Evolutionary conservation across 2,329 filamentous ascomycete species (phyloP), one percentile per base, ranked within the genome.

Genomic region (Paracoccidioides brasiliensis): DNA sequence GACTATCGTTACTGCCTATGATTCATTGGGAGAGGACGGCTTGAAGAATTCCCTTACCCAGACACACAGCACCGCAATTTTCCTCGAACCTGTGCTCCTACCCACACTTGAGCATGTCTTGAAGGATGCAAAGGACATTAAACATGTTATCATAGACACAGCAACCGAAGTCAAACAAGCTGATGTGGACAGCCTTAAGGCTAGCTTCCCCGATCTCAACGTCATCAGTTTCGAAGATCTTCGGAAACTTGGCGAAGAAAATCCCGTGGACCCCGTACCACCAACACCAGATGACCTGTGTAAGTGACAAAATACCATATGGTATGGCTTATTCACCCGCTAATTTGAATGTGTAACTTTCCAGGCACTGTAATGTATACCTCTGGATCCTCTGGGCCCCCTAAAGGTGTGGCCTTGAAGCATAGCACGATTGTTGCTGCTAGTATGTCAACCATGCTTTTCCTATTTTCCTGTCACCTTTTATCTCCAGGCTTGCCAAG

Each of bases 351-450:
- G 30, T 49, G 45, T 37, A 37, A 37, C 14, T 49, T 37, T 37
- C 14, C 30, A 49, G 90, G 84, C 70, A 94, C 89, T 69, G 78
- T 81, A 67, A 81, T 80, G 78, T 80, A 80, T 70, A 95, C 90
- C 0, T 95, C 89, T 45, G 90, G 89, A 28, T 90, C 87, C 14
- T 93, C 88, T 0, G 89, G 89, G 42, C 78, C 85, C 12, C 89
- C 89, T 56, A 95, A 95, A 74, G 89, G 89, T 63, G 89, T 88
- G 41, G 80, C 86, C 49, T 80, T 95, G 63, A 85, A 82, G 49
- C 89, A 95, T 69, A 83, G 80, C 64, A 85, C 83, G 62, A 84
- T 96, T 48, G 76, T 93, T 56, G 88, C 89, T 60, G 87, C 86
- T 55, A 79, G 84, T 86, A 76, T 72, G 81, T 75, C 51, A 52